Conservation (phyloP, 2,329 filamentous ascomycete genomes). For the Trichoderma sp. region DNA sequence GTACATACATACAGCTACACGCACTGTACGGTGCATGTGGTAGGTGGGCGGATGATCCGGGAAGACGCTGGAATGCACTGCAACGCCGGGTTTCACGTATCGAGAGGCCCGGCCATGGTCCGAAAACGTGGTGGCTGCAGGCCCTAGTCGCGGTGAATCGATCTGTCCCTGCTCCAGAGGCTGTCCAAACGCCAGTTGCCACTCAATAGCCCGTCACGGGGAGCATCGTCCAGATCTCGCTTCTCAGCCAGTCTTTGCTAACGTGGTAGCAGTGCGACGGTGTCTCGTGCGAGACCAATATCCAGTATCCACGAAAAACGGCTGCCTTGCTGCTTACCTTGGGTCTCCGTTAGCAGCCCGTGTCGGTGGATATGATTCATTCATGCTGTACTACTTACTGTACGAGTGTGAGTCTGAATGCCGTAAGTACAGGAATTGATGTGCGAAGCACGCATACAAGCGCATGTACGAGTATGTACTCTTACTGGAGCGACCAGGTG, state of each 20-base stretch:
- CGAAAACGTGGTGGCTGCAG: conserved; percentile 21
- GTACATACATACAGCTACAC: not conserved
- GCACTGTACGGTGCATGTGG: not conserved
- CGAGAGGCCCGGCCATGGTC: conserved; percentile 17
- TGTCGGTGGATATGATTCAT: not conserved
- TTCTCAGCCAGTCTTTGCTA: not conserved
- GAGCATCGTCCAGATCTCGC: not conserved
- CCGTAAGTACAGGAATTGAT: not conserved
- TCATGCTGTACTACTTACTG: not conserved
- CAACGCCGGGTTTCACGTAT: not conserved
- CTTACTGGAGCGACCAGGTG: not conserved
- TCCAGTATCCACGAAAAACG: not conserved
- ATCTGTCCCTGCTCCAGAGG: not conserved
- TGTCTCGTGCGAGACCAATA: not conserved
- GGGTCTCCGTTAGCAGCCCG: not conserved
- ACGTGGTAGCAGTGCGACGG: not conserved
- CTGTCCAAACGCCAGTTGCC: not conserved
- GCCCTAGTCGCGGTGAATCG: conserved; percentile 2
- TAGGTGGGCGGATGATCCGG: not conserved
- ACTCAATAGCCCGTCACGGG: not conserved
- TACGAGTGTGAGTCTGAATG: not conserved
- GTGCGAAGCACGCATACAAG: not conserved
- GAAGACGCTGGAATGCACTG: conserved; percentile 1
- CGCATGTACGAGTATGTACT: not conserved
- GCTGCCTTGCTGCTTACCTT: not conserved